Evolutionary conservation across 768 basidiomycete genomes (phyloP).

Genomic region (Glaciozyma antarctica): DNA sequence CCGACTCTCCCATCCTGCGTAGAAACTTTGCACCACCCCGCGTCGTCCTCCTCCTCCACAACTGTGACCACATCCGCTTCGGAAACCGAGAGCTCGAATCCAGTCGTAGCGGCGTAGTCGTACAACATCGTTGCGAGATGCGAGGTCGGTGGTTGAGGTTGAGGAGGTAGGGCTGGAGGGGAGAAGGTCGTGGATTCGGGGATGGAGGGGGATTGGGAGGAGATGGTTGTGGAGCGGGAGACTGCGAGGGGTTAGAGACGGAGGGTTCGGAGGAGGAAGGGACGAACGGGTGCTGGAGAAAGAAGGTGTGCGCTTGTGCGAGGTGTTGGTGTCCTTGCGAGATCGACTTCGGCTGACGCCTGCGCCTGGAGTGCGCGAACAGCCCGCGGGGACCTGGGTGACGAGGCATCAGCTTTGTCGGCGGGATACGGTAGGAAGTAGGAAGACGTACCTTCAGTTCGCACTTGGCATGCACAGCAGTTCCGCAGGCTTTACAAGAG

Average conservation of each 20-base stretch:
- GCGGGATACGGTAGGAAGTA: neutral
- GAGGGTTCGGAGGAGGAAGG: too few relatives aligned
- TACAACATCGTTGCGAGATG: conserved; percentile 1
- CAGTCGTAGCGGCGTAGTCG: conserved; percentile 7
- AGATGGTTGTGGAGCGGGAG: neutral
- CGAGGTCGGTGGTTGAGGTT: neutral
- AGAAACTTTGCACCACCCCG: conserved; percentile 22
- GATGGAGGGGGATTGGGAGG: neutral
- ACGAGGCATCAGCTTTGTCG: too few relatives aligned
- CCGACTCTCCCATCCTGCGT: conserved; percentile 12
- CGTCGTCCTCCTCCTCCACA: conserved; percentile 10
- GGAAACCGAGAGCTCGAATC: conserved; percentile 7
- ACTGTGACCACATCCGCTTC: conserved; percentile 11
- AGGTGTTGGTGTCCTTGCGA: neutral
- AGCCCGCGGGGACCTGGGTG: conserved; percentile 22
- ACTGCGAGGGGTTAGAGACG: neutral
- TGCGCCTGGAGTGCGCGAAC: neutral
- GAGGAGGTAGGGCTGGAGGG: neutral
- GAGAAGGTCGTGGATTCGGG: neutral
- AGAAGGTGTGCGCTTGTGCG: neutral
- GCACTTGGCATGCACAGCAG: conserved; percentile 19
- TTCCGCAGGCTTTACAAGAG: conserved; percentile 15
- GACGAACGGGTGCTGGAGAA: too few relatives aligned
- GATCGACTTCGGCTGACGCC: conserved; percentile 8
- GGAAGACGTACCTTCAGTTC: conserved; percentile 20